Evolutionary conservation across 1,139 yeast genomes (phyloP).

Genomic region (Debaryomyces singareniensis): DNA sequence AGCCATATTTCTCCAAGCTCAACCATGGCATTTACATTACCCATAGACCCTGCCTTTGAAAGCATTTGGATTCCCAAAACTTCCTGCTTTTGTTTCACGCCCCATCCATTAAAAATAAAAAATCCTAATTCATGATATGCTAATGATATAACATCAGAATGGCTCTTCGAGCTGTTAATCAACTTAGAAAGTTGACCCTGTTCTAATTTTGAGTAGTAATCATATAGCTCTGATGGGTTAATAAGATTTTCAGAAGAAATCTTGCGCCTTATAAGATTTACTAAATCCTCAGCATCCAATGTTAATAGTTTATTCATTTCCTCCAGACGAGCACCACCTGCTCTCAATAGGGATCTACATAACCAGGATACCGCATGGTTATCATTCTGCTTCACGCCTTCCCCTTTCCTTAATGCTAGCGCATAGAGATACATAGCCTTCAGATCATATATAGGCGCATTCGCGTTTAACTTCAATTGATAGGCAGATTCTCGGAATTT

Average conservation of each 20-base stretch:
- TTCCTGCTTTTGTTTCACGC: slow-evolving; percentile 49
- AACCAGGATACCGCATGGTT: slow-evolving; percentile 58
- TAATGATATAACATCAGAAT: slow-evolving; percentile 24
- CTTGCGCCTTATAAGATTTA: slow-evolving; percentile 20
- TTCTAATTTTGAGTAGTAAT: slow-evolving; percentile 20
- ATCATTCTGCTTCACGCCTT: slow-evolving; percentile 61
- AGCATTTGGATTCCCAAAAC: slow-evolving; percentile 51
- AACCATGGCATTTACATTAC: slow-evolving; percentile 64
- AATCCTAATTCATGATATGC: slow-evolving; percentile 56
- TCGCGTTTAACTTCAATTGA: slow-evolving; percentile 59
- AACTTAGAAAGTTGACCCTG: slow-evolving; percentile 22
- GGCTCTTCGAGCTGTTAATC: slow-evolving; percentile 18
- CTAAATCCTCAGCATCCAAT: slow-evolving; percentile 25
- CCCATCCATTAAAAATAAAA: slow-evolving; percentile 55
- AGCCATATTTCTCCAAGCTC: slow-evolving; percentile 70
- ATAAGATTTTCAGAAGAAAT: slow-evolving; percentile 17
- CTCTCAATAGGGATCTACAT: slow-evolving; percentile 29
- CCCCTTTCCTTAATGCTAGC: slow-evolving; percentile 61
- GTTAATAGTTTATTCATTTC: slow-evolving; percentile 20
- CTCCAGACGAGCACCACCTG: slow-evolving; percentile 4
- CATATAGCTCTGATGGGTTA: slow-evolving; percentile 24
- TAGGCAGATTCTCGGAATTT: slow-evolving; percentile 65
- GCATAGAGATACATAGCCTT: slow-evolving; percentile 69
- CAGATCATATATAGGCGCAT: slow-evolving; percentile 49
- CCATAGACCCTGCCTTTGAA: slow-evolving; percentile 64